Percentiles rank a stretch among this genome's conserved stretches.
phyloP scores from a whole-genome alignment of 345 rosid genomes.

The Eucalyptus pauciflora region DNA sequence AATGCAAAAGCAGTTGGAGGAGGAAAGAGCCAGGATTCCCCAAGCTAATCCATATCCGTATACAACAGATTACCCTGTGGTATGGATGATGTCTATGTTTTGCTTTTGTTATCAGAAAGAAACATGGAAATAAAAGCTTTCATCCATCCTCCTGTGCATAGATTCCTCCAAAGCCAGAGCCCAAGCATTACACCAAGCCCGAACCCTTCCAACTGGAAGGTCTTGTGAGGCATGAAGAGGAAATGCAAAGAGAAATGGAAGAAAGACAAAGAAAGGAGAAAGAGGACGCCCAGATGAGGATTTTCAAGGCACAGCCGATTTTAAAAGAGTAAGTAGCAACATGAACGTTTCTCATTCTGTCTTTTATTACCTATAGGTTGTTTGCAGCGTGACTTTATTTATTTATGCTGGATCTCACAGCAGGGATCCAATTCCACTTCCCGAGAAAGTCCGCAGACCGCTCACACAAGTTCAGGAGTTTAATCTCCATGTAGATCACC shows the following conservation, averaged over 20 bases:
- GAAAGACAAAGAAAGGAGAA: conserved; percentile 59
- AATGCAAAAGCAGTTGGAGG: conserved; percentile 48
- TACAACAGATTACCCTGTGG: conserved; percentile 96
- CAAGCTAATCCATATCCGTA: conserved; percentile 91
- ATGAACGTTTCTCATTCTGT: not conserved
- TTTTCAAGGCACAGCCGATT: conserved; percentile 74
- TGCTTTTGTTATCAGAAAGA: not conserved
- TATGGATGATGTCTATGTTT: conserved; percentile 6
- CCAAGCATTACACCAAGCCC: conserved; percentile 74
- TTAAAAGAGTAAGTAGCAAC: conserved; percentile 50
- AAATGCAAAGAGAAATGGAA: conserved; percentile 70
- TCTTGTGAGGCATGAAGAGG: conserved; percentile 80
- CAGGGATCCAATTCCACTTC: conserved; percentile 93
- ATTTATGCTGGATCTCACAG: not conserved
- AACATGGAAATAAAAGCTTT: not conserved
- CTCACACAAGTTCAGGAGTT: conserved; percentile 73
- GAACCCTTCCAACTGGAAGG: conserved; percentile 87
- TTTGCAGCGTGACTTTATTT: not conserved
- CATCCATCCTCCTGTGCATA: conserved; percentile 3
- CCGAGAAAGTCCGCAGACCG: conserved; percentile 80
- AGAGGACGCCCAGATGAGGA: conserved; percentile 65
- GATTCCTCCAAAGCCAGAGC: conserved; percentile 89
- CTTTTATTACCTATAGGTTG: not conserved
- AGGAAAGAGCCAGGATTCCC: conserved; percentile 67
- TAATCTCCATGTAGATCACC: conserved; percentile 50